Base-by-base conservation (phyloP, 306 rosid genomes). In the Vachellia collinsii region DNA sequence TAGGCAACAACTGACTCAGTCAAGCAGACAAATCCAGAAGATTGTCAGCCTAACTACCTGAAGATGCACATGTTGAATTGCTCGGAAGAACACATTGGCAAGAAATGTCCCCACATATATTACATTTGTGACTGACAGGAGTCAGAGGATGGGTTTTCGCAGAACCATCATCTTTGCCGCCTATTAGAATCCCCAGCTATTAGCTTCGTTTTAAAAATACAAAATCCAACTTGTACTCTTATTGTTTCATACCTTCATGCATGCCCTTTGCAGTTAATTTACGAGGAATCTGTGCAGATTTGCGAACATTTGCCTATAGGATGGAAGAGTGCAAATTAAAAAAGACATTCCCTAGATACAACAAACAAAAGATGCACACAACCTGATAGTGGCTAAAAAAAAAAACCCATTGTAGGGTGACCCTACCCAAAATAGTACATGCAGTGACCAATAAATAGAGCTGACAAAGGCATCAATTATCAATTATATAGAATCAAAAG, bases 201-300 rank as follows among this genome's bases (percentile, higher is more conserved):
- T 75, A 90, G 87, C 82, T 81, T 80, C 68, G 53, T 70, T 44
- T 69, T 85, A 72, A 43, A 80, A 77, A 79, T 8, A 56, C 29
- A 20, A 20, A 56, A 12, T 71, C 83, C 70, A 77, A 66, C 75
- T 56, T 62, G 12, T 25, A 82, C 29, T 71, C 74, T 64, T 42
- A 41, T 39, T 77, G 70, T 43, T 75, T 29, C 82, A 80, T 84
- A 91, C 94, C 94, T 91, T 80, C 79, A 77, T 41, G 53, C 3
- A 69, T 37, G 82, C 69, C 82, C 77, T 74, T 69, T 44, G n/a
- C 77, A 53, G 34, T 17, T 34, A 66, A 66, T 78, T 81, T 86
- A 50, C 20, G 22, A n/a, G 78, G 46, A 42, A 76, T n/a, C 43
- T 67, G 70, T 6, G 82, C 61, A 9, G 87, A 66, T 66, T 77